Evolutionary conservation across 2,329 filamentous ascomycete genomes (phyloP).

Genomic region (Xylaria arbuscula): DNA sequence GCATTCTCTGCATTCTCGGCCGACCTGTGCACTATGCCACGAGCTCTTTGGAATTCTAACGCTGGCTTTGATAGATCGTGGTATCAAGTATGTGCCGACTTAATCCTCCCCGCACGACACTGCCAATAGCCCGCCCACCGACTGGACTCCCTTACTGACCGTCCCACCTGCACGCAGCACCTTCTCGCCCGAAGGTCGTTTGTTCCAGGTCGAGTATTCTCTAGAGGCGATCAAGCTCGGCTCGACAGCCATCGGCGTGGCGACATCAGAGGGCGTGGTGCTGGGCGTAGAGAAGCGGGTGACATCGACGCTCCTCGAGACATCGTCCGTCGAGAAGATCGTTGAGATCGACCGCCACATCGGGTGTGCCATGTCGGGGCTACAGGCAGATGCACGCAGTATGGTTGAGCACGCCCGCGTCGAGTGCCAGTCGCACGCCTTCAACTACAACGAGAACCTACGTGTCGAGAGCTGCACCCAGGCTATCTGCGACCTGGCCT

Average conservation of each 20-base stretch:
- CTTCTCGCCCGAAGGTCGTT: conserved; percentile 98
- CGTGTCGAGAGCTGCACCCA: conserved; percentile 98
- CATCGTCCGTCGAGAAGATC: conserved; percentile 98
- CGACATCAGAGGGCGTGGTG: conserved; percentile 93
- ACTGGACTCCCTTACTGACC: conserved; percentile 22
- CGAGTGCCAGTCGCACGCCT: conserved; percentile 95
- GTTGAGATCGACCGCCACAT: conserved; percentile 99
- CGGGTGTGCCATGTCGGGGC: conserved; percentile 96
- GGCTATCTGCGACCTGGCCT: conserved; percentile 95
- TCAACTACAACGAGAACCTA: conserved; percentile 97
- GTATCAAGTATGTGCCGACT: conserved; percentile 82
- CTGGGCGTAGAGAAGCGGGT: conserved; percentile 99
- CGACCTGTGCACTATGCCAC: conserved; percentile 30
- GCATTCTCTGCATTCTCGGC: conserved; percentile 43
- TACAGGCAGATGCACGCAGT: conserved; percentile 96
- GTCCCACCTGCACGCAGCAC: conserved; percentile 68
- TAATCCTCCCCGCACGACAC: conserved; percentile 6
- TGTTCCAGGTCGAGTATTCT: conserved; percentile 99
- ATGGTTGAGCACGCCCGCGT: conserved; percentile 99
- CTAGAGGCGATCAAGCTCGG: conserved; percentile 99
- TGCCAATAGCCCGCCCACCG: neutral
- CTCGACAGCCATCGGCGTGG: conserved; percentile 96
- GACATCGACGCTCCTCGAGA: conserved; percentile 95
- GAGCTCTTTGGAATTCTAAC: conserved; percentile 36
- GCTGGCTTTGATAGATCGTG: conserved; percentile 76